Percentiles rank a stretch among this genome's conserved stretches.
These are phyloP conservation scores for Senna tora DNA, from an alignment of 306 rosid species.

Conservation along the genomic window DNA sequence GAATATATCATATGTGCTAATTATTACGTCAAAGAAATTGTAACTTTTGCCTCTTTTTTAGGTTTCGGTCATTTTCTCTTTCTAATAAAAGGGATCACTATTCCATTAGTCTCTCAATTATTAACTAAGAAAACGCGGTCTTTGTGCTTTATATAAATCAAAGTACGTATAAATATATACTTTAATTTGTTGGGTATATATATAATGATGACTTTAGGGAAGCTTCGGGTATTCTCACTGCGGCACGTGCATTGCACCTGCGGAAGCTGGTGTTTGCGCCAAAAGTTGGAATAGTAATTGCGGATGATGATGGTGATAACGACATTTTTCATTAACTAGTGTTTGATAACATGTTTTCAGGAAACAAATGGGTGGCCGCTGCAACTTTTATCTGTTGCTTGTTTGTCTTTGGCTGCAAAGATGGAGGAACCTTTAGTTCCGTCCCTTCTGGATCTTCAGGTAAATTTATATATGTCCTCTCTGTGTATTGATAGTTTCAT, in stretches of 20 bases:
- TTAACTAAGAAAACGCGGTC: neutral
- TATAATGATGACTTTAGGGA: neutral
- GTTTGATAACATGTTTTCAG: constrained; percentile 52
- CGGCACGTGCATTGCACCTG: constrained; percentile 50
- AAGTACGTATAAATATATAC: neutral
- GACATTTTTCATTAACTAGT: constrained; percentile 12
- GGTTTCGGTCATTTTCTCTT: neutral
- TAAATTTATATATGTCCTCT: constrained; percentile 33
- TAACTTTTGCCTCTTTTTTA: neutral
- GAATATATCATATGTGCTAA: constrained; percentile 25
- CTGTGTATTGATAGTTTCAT: neutral
- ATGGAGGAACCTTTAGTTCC: constrained; percentile 99
- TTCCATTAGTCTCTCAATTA: constrained; percentile 27
- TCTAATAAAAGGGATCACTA: constrained; percentile 15
- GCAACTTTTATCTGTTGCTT: constrained; percentile 91
- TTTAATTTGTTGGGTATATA: neutral
- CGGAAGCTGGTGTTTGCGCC: constrained; percentile 24
- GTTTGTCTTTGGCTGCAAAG: constrained; percentile 95
- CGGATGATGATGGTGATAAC: constrained; percentile 27
- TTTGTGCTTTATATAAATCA: neutral
- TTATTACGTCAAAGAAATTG: constrained; percentile 18
- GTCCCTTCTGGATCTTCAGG: constrained; percentile 91
- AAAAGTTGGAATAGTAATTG: constrained; percentile 33
- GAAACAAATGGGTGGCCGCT: constrained; percentile 83
- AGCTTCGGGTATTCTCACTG: constrained; percentile 30